These are phyloP conservation scores for Wallacemonas sp. DNA, from an alignment of 208 protist species.

Conservation along the genomic window DNA sequence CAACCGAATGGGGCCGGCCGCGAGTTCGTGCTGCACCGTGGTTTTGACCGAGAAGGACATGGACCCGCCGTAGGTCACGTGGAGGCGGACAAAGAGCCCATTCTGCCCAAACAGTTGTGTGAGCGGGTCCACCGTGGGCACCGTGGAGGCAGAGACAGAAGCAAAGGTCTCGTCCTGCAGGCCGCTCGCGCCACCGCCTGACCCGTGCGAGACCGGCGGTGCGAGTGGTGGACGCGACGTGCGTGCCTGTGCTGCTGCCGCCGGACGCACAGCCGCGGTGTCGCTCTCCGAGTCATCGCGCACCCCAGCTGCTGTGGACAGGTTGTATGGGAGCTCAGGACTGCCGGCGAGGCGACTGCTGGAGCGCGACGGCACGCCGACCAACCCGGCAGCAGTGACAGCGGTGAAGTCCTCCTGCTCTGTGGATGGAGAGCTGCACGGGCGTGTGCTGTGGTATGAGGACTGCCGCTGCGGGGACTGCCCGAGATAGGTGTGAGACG, in stretches of 20 bases:
- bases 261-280: neutral
- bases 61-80: constrained; percentile 83
- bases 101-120: constrained; percentile 45
- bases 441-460: neutral
- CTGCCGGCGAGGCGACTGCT: neutral
- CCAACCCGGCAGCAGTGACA: neutral
- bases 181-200: no score
- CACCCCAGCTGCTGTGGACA: neutral
- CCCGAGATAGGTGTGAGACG: neutral
- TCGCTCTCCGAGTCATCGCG: neutral
- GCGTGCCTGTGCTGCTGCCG: no score
- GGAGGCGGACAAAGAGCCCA: constrained; percentile 71
- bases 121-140: constrained; percentile 17
- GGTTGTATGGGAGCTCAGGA: neutral
- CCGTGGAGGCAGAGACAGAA: no score
- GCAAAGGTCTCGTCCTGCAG: no score
- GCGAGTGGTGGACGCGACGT: neutral
- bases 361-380: neutral
- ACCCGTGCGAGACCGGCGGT: neutral
- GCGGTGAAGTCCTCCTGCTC: neutral
- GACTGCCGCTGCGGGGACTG: neutral
- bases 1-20: constrained; percentile 38
- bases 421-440: neutral
- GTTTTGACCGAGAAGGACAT: constrained; percentile 54
- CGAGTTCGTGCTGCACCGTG: constrained; percentile 56